A percentile compares a stretch with the other conserved stretches of the same genome.
Evolutionary conservation across 257 asterid species (phyloP).

Genomic region (Scutellaria galericulata): DNA sequence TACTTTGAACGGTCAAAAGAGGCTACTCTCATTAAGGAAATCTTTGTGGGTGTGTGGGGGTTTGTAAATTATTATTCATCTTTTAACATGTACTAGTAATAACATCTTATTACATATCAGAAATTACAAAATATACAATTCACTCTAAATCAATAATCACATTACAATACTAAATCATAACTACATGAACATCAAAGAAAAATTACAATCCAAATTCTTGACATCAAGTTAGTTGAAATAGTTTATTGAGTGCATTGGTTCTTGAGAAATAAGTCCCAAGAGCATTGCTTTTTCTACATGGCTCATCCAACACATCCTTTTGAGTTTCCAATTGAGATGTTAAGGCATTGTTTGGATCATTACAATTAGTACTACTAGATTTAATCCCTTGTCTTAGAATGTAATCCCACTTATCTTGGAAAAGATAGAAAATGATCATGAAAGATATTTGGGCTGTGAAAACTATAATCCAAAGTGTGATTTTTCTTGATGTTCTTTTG

Average conservation of each 20-base stretch:
- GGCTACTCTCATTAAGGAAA: too few relatives aligned
- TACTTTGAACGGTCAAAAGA: too few relatives aligned
- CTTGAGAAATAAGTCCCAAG: conserved; percentile 67
- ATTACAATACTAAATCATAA: background rate
- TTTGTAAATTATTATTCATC: too few relatives aligned
- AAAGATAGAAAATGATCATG: conserved; percentile 71
- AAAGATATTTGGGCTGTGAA: conserved; percentile 75
- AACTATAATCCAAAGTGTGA: conserved; percentile 58
- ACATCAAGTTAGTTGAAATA: conserved; percentile 67
- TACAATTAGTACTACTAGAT: conserved; percentile 13
- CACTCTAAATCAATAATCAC: background rate
- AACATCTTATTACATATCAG: conserved; percentile 1
- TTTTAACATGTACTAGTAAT: background rate
- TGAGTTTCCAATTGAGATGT: conserved; percentile 37
- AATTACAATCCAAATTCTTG: background rate
- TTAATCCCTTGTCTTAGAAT: conserved; percentile 62
- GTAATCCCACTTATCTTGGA: conserved; percentile 90
- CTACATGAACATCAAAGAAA: background rate
- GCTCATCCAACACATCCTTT: conserved; percentile 41
- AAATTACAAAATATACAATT: background rate
- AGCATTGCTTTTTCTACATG: conserved; percentile 73
- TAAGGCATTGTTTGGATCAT: conserved; percentile 20
- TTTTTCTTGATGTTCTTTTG: conserved; percentile 57
- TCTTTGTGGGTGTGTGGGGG: too few relatives aligned
- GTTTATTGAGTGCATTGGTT: conserved; percentile 68